Percentiles rank a stretch among this genome's conserved stretches.
These are phyloP conservation scores for Trametes pubescens DNA, from an alignment of 1,284 basidiomycete species.

Conservation along the genomic window DNA sequence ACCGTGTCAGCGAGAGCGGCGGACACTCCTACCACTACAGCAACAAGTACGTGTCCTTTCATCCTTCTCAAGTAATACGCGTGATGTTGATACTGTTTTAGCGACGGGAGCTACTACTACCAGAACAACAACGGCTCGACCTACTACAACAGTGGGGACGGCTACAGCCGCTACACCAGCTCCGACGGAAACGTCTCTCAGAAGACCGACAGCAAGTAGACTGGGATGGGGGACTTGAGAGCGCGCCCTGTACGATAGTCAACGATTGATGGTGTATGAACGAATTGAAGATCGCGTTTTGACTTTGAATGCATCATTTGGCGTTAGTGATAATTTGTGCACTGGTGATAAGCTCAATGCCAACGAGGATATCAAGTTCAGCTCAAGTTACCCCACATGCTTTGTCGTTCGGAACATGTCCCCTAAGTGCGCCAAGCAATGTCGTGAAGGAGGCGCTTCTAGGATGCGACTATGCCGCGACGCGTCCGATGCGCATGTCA, in stretches of 20 bases:
- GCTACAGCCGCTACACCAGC: conserved; percentile 33
- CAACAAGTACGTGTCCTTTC: conserved; percentile 35
- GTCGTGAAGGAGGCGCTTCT: not conserved
- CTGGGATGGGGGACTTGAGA: not conserved
- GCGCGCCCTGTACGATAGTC: not conserved
- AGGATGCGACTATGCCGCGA: not conserved
- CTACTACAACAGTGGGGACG: conserved; percentile 38
- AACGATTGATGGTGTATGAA: not conserved
- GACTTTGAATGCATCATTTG: too few relatives aligned
- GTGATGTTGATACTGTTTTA: conserved; percentile 8
- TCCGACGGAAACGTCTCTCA: conserved; percentile 25
- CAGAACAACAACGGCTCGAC: conserved; percentile 37
- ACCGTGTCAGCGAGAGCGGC: conserved; percentile 34
- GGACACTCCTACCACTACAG: conserved; percentile 41
- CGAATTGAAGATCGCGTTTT: not conserved
- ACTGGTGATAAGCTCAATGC: too few relatives aligned
- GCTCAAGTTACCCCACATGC: too few relatives aligned
- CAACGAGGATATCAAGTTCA: too few relatives aligned
- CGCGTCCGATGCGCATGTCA: conserved; percentile 12
- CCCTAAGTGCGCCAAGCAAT: not conserved
- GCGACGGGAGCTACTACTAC: conserved; percentile 42
- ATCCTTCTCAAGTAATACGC: too few relatives aligned
- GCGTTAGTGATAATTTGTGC: too few relatives aligned
- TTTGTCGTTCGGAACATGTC: too few relatives aligned
- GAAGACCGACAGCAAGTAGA: conserved; percentile 21